Evolutionary conservation across 176 grass and related monocot genomes (phyloP).

Genomic region (Urochloa ruziziensis): DNA sequence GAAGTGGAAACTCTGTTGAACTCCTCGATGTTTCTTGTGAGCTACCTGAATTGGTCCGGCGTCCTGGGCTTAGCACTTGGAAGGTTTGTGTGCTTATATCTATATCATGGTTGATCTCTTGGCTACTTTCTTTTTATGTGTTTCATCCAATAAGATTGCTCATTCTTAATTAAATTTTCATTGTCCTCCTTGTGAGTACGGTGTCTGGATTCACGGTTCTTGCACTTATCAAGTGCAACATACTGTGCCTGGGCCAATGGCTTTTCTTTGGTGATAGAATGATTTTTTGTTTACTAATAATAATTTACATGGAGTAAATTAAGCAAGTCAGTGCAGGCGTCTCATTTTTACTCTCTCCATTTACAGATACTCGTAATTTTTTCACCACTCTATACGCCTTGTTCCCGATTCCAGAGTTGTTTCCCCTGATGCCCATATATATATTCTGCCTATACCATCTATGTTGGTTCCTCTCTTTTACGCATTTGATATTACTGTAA

Average conservation of each 20-base stretch:
- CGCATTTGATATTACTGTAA: not conserved
- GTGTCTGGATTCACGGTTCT: not conserved
- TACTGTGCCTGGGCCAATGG: not conserved
- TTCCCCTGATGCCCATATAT: not conserved
- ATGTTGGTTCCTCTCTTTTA: not conserved
- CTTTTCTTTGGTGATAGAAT: not conserved
- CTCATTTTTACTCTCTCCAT: not conserved
- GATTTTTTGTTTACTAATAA: not conserved
- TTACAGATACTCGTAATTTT: not conserved
- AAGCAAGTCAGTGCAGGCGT: not conserved
- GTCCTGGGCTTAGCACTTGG: slow-evolving; percentile 78
- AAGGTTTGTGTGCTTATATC: slow-evolving; percentile 60
- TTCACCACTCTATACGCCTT: not conserved
- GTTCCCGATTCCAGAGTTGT: not conserved
- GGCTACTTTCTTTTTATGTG: not conserved
- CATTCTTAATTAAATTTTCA: not conserved
- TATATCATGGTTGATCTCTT: slow-evolving; percentile 6
- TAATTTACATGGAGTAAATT: not conserved
- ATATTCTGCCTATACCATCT: not conserved
- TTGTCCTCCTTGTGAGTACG: not conserved
- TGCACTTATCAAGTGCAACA: not conserved
- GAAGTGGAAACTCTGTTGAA: slow-evolving; percentile 73
- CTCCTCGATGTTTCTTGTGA: slow-evolving; percentile 85
- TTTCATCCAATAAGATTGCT: not conserved
- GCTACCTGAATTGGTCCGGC: slow-evolving; percentile 62